Base-by-base conservation (phyloP, 2,329 filamentous ascomycete species). In the Huntiella omanensis region DNA sequence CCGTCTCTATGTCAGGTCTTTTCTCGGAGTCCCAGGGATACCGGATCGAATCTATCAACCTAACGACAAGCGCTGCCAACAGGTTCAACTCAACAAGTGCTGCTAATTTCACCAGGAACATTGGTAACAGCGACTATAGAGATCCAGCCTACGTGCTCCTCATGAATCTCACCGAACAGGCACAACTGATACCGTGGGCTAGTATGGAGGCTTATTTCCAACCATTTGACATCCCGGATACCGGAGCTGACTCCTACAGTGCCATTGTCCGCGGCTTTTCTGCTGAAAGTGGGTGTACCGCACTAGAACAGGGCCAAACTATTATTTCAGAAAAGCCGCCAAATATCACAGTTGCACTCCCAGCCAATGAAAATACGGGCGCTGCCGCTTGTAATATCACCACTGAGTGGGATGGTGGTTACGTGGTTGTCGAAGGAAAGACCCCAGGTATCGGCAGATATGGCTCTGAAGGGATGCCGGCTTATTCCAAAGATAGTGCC, bases 1-100 rank as follows among this genome's bases (percentile, higher is more conserved):
- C 73, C 0, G 61, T 77, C 2, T 62, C 68, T 0, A 58, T 77
- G 0, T 61, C 67, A 46, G 67, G 65, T 0, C 50, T 78, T 0
- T 70, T 77, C 46, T 60, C 66, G 16, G 64, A 72, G 10, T 44
- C 50, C 32, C 13, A 28, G 8, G 39, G 0, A 47, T 51, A n/a
- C 16, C 19, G n/a, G 8, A 12, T 16, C 13, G 15, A 16, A 11
- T 11, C 36, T 16, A 13, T 32, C 3, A 48, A 44, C 16, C 22
- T 45, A n/a, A 44, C 41, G 6, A 32, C 32, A 33, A 36, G 4
- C n/a, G 12, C 34, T 8, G 33, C 32, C 5, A 33, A 36, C 3
- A 15, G 13, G 10, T 34, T 47, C 12, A 47, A 47, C 11, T 4
- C 19, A 12, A 32, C 39, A 15, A 17, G 10, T 7, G 19, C 13